Evolutionary conservation across 2,329 filamentous ascomycete species (phyloP).

Genomic region (Neofusicoccum ribis): DNA sequence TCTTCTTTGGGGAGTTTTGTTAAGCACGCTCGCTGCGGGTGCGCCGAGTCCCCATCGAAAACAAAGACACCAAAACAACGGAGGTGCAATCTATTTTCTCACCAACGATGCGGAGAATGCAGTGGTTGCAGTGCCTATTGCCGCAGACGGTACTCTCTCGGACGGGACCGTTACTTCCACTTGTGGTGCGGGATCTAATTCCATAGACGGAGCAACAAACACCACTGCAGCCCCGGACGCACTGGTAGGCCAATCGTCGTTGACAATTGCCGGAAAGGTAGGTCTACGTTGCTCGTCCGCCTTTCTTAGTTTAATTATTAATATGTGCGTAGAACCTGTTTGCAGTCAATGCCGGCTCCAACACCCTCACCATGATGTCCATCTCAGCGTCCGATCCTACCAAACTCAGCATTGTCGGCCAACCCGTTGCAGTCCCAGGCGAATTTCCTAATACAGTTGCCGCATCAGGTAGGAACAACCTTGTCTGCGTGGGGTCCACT

Average conservation of each 20-base stretch:
- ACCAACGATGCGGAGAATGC: conserved; percentile 55
- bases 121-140: conserved; percentile 53
- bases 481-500: conserved; percentile 41
- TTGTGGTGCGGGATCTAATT: conserved; percentile 49
- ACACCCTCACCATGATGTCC: conserved; percentile 40
- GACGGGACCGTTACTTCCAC: conserved; percentile 47
- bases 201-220: conserved; percentile 41
- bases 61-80: not conserved
- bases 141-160: conserved; percentile 48
- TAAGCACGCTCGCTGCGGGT: not conserved
- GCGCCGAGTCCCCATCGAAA: not conserved
- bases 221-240: conserved; percentile 51
- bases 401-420: conserved; percentile 32
- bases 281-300: conserved; percentile 21
- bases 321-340: conserved; percentile 48
- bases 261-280: conserved; percentile 55
- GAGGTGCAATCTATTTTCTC: conserved; percentile 57
- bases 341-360: conserved; percentile 49
- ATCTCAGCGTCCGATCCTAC: conserved; percentile 34
- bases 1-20: not conserved
- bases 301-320: too few relatives aligned
- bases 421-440: conserved; percentile 36
- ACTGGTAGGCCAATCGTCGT: conserved; percentile 52
- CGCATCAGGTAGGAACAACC: conserved; percentile 35
- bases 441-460: conserved; percentile 43